Conservation (phyloP, 257 asterid species). For the Solanum paucissectum region DNA sequence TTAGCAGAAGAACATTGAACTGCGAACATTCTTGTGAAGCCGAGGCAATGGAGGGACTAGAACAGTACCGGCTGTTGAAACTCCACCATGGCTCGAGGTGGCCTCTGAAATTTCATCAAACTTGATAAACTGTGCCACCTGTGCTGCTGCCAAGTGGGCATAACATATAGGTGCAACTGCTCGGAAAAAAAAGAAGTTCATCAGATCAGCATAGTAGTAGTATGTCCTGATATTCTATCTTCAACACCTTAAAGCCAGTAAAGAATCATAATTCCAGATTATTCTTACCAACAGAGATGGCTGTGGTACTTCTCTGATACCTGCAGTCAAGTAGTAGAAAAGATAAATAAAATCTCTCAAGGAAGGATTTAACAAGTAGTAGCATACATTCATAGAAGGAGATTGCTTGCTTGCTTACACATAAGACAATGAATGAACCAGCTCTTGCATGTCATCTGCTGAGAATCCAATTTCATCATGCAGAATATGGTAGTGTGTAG, state of each 20-base stretch:
- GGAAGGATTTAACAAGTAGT: background rate
- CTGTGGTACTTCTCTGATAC: conserved; percentile 79
- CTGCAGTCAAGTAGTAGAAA: conserved; percentile 16
- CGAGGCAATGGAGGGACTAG: conserved; percentile 33
- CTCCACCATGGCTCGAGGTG: conserved; percentile 39
- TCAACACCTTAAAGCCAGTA: background rate
- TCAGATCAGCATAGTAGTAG: background rate
- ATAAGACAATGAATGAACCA: conserved; percentile 59
- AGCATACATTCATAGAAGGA: background rate
- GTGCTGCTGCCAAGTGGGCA: conserved; percentile 69
- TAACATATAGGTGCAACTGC: conserved; percentile 73
- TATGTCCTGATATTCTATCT: background rate
- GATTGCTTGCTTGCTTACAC: conserved; percentile 45
- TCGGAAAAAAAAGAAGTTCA: background rate
- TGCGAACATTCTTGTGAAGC: conserved; percentile 17
- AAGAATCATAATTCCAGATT: background rate
- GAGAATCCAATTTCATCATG: conserved; percentile 57
- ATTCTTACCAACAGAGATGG: conserved; percentile 66
- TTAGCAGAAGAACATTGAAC: conserved; percentile 61
- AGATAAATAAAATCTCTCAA: background rate
- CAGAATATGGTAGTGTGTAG: conserved; percentile 70
- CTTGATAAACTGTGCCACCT: conserved; percentile 47
- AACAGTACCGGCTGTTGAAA: conserved; percentile 5
- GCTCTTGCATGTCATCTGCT: conserved; percentile 64
- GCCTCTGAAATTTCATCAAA: conserved; percentile 47